Conservation (phyloP, 352 stramenopile genomes). For the Phytophthora kernoviae region DNA sequence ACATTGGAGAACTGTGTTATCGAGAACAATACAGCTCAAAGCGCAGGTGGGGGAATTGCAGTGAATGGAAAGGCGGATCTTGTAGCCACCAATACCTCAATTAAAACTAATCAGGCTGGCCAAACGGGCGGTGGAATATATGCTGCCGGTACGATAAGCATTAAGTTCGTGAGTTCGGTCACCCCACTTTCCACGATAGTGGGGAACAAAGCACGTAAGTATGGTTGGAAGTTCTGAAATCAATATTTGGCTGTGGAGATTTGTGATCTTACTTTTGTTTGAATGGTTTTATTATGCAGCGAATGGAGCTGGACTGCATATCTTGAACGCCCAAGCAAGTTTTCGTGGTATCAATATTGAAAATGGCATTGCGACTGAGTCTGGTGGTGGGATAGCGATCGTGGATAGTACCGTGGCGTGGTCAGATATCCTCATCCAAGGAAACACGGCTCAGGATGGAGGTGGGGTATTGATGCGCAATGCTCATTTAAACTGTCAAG, state of each 20-base stretch:
- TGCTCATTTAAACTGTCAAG: slow-evolving; percentile 17
- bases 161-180: slow-evolving; percentile 12
- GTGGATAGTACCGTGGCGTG: slow-evolving; percentile 23
- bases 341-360: slow-evolving; percentile 11
- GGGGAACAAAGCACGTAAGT: slow-evolving; percentile 37
- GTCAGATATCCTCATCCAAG: slow-evolving; percentile 20
- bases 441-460: slow-evolving; percentile 21
- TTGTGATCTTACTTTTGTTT: slow-evolving; percentile 5
- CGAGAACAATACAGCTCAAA: slow-evolving; percentile 15
- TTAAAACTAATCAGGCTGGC: slow-evolving; percentile 14
- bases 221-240: neutral
- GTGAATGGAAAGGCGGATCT: slow-evolving; percentile 12
- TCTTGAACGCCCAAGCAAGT: slow-evolving; percentile 18
- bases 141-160: slow-evolving; percentile 5
- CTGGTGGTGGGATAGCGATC: slow-evolving; percentile 26
- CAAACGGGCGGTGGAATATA: slow-evolving; percentile 26
- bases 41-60: slow-evolving; percentile 19
- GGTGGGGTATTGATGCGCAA: slow-evolving; percentile 24
- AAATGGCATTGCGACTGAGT: slow-evolving; percentile 16
- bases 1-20: slow-evolving; percentile 15
- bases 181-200: slow-evolving; percentile 14
- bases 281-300: slow-evolving; percentile 19
- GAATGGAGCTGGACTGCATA: slow-evolving; percentile 37
- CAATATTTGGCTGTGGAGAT: neutral
- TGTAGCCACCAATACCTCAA: slow-evolving; percentile 5